Evolutionary conservation across 2,329 filamentous ascomycete genomes (phyloP).

Genomic region (Phaeophleospora eucalypticola): DNA sequence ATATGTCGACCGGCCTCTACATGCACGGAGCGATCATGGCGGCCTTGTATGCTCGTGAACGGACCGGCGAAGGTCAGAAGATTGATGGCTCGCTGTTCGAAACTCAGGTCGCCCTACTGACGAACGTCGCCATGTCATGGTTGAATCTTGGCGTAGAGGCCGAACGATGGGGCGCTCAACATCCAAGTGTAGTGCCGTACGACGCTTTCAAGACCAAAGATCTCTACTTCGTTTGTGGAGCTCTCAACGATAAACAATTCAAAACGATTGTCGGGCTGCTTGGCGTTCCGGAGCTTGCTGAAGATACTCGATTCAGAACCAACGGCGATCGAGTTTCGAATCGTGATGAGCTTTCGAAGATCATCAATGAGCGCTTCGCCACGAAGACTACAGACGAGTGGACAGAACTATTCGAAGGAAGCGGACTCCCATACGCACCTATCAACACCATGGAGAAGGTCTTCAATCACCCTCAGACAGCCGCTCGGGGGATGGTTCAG

Average conservation of each 20-base stretch:
- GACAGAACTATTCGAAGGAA: constrained; percentile 39
- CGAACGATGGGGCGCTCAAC: constrained; percentile 43
- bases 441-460: constrained; percentile 45
- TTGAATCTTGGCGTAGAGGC: constrained; percentile 40
- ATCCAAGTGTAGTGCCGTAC: constrained; percentile 48
- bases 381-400: constrained; percentile 40
- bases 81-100: constrained; percentile 47
- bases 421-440: constrained; percentile 44
- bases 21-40: constrained; percentile 45
- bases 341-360: constrained; percentile 32
- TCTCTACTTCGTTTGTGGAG: constrained; percentile 22
- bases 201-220: constrained; percentile 40
- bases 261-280: constrained; percentile 33
- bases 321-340: constrained; percentile 32
- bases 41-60: constrained; percentile 37
- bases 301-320: constrained; percentile 29
- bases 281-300: constrained; percentile 23
- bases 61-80: constrained; percentile 40
- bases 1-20: constrained; percentile 46
- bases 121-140: constrained; percentile 41
- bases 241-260: constrained; percentile 38
- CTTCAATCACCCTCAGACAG: constrained; percentile 43
- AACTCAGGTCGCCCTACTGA: constrained; percentile 40
- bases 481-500: constrained; percentile 33
- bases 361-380: constrained; percentile 35